Evolutionary conservation across 2,329 filamentous ascomycete genomes (phyloP).

Genomic region (Nannizziopsis barbatae): DNA sequence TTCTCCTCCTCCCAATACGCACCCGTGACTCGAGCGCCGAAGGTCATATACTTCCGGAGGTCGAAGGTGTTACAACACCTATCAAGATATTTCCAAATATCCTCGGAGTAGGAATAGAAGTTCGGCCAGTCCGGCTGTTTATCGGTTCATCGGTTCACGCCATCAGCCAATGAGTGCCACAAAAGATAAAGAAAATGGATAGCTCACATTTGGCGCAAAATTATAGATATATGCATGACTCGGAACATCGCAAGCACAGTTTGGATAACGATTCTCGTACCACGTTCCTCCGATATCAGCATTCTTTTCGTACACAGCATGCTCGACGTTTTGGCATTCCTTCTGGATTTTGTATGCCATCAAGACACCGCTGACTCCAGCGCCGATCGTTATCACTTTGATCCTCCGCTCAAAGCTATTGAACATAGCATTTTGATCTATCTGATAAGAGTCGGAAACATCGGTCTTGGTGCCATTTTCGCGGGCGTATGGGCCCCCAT

Average conservation of each 20-base stretch:
- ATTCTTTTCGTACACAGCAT: constrained; percentile 27
- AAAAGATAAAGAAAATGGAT: neutral
- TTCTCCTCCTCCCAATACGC: constrained; percentile 41
- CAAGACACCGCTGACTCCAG: constrained; percentile 32
- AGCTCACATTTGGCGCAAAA: constrained; percentile 32
- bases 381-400: constrained; percentile 32
- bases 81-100: constrained; percentile 41
- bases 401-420: constrained; percentile 35
- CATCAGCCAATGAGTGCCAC: neutral
- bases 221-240: constrained; percentile 37
- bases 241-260: constrained; percentile 38
- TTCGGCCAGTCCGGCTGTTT: constrained; percentile 37
- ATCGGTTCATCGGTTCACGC: too few relatives aligned
- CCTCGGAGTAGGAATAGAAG: constrained; percentile 37
- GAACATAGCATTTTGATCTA: constrained; percentile 13
- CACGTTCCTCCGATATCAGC: constrained; percentile 30
- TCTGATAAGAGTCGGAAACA: constrained; percentile 8
- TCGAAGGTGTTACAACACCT: constrained; percentile 41
- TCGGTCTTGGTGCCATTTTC: neutral
- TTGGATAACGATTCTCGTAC: constrained; percentile 29
- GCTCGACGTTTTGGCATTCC: constrained; percentile 28
- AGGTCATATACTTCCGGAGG: constrained; percentile 43
- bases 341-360: constrained; percentile 30
- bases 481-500: neutral
- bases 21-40: constrained; percentile 39